Conservation (phyloP, 2,329 filamentous ascomycete genomes). For the Diplodia intermedia region DNA sequence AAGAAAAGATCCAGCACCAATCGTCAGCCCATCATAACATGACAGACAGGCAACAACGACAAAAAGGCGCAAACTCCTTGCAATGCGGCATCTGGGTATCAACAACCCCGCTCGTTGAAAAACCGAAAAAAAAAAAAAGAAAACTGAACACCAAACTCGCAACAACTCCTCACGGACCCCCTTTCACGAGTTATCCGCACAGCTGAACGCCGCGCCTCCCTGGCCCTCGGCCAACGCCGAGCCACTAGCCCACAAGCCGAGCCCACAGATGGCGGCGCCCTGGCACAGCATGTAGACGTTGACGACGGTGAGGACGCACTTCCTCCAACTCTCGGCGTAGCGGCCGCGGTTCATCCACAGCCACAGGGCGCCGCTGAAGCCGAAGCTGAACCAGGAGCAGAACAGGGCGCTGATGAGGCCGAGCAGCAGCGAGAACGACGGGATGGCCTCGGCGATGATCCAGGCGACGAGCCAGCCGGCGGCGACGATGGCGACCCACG, state of each 20-base stretch:
- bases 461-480: slow-evolving; percentile 67
- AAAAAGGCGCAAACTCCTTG: background rate
- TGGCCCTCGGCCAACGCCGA: slow-evolving; percentile 38
- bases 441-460: slow-evolving; percentile 73
- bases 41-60: background rate
- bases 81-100: background rate
- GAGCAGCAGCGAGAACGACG: slow-evolving; percentile 72
- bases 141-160: too few species aligned
- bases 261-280: slow-evolving; percentile 39
- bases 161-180: background rate
- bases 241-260: slow-evolving; percentile 42
- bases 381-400: slow-evolving; percentile 70
- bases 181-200: slow-evolving; percentile 39
- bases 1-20: background rate
- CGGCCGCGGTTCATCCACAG: slow-evolving; percentile 55
- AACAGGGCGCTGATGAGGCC: slow-evolving; percentile 67
- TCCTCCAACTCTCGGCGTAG: slow-evolving; percentile 49
- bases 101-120: background rate
- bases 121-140: background rate
- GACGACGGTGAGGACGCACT: slow-evolving; percentile 53
- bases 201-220: slow-evolving; percentile 42
- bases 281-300: slow-evolving; percentile 53
- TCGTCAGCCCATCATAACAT: background rate
- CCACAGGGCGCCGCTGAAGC: slow-evolving; percentile 55
- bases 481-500: slow-evolving; percentile 66